Evolutionary conservation across 129 eudicot species (phyloP).

Genomic region (Dittrichia graveolens): DNA sequence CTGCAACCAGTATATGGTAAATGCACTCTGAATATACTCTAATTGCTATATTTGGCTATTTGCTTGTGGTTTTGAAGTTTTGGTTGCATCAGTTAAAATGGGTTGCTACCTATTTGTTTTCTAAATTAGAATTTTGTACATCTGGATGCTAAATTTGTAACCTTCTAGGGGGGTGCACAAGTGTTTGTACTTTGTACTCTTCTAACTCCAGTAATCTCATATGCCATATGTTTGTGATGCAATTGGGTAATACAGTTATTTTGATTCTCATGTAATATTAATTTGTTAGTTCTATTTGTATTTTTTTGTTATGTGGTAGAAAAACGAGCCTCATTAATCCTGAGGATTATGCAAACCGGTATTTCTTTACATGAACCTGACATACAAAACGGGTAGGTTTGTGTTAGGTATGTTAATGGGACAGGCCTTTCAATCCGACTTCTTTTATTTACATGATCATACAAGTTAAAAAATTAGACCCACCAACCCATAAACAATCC

Average conservation of each 20-base stretch:
- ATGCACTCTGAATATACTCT: neutral
- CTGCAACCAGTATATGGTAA: slow-evolving; percentile 8
- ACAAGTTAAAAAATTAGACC: too few species aligned
- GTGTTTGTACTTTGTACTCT: slow-evolving; percentile 21
- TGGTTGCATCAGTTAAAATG: slow-evolving; percentile 17
- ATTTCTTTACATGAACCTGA: neutral
- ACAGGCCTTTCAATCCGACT: too few species aligned
- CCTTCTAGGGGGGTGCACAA: slow-evolving; percentile 13
- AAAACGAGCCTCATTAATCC: neutral
- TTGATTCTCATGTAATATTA: slow-evolving; percentile 2
- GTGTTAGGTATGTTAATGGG: too few species aligned
- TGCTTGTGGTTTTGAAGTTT: slow-evolving; percentile 16
- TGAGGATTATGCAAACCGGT: neutral
- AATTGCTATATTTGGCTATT: neutral
- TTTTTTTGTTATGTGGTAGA: too few species aligned
- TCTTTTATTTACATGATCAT: too few species aligned
- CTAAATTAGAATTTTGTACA: slow-evolving; percentile 11
- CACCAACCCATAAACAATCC: too few species aligned
- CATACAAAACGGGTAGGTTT: neutral
- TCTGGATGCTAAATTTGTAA: slow-evolving; percentile 26
- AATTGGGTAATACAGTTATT: neutral
- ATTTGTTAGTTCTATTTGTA: neutral
- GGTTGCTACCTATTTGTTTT: neutral
- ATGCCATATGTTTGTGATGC: neutral
- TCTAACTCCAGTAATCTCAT: neutral